phyloP scores from a whole-genome alignment of 352 stramenopile species.

The Pythium vanterpoolii region DNA sequence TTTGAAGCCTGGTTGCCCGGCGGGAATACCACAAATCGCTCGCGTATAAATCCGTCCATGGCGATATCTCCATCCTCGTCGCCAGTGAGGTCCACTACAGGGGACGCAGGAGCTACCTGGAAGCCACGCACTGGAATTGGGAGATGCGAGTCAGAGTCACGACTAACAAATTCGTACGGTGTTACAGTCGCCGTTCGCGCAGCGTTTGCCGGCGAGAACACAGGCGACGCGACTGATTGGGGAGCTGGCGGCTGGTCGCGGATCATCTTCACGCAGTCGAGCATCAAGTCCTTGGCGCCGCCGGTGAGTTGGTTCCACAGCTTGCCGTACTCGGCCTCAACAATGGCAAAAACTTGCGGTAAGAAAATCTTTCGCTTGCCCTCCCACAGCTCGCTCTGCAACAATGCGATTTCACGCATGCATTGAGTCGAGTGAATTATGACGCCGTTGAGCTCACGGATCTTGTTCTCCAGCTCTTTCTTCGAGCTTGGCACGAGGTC shows the following conservation, averaged over 20 bases:
- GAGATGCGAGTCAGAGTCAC: slow-evolving; percentile 3
- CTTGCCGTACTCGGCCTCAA: slow-evolving; percentile 43
- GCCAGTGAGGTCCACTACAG: slow-evolving; percentile 14
- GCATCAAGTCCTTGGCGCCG: slow-evolving; percentile 50
- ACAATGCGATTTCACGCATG: slow-evolving; percentile 51
- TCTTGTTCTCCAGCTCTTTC: slow-evolving; percentile 59
- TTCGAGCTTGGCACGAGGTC: slow-evolving; percentile 60
- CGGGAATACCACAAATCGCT: slow-evolving; percentile 27
- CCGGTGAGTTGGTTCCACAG: slow-evolving; percentile 45
- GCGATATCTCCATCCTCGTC: slow-evolving; percentile 16
- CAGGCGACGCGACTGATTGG: not conserved
- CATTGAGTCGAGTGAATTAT: slow-evolving; percentile 48
- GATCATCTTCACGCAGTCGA: slow-evolving; percentile 13
- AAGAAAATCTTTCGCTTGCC: slow-evolving; percentile 34
- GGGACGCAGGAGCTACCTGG: slow-evolving; percentile 5
- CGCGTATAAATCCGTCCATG: slow-evolving; percentile 6
- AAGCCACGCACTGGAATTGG: not conserved
- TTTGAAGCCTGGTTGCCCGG: slow-evolving; percentile 43
- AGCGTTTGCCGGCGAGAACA: not conserved
- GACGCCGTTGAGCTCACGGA: slow-evolving; percentile 58
- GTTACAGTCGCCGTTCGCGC: not conserved
- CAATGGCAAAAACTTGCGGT: slow-evolving; percentile 27
- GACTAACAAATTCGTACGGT: slow-evolving; percentile 17
- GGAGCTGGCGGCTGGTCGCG: not conserved
- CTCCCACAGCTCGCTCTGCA: slow-evolving; percentile 54